These are phyloP conservation scores for Phytophthora quininea DNA, from an alignment of 352 stramenopile species.

Conservation along the genomic window DNA sequence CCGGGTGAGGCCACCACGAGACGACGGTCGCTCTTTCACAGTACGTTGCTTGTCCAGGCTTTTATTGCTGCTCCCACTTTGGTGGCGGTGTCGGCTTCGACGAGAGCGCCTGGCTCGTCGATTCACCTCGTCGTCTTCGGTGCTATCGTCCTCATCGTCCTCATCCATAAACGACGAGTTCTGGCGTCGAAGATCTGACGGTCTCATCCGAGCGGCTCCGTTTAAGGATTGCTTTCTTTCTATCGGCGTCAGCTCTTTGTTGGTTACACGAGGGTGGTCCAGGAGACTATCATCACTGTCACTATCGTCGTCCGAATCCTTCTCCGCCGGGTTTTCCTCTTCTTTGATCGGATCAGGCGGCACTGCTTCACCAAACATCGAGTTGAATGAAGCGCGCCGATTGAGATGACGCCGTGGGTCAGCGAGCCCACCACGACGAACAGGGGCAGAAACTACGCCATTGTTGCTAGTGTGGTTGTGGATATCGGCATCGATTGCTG, in stretches of 20 bases:
- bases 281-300: conserved; percentile 40
- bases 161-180: conserved; percentile 44
- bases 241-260: conserved; percentile 11
- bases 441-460: conserved; percentile 22
- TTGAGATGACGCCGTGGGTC: conserved; percentile 73
- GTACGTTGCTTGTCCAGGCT: conserved; percentile 22
- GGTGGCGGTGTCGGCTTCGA: conserved; percentile 29
- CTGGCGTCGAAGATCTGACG: conserved; percentile 18
- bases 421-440: conserved; percentile 37
- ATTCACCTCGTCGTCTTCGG: conserved; percentile 37
- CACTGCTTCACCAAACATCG: conserved; percentile 59
- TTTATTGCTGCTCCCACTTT: conserved; percentile 33
- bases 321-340: conserved; percentile 61
- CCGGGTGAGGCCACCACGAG: conserved; percentile 21
- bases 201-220: conserved; percentile 23
- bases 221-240: conserved; percentile 31
- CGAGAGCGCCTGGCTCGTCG: conserved; percentile 18
- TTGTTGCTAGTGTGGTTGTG: conserved; percentile 24
- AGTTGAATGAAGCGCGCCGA: conserved; percentile 64
- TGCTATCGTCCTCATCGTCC: conserved; percentile 44
- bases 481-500: conserved; percentile 23
- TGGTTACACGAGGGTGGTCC: conserved; percentile 18
- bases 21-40: conserved; percentile 26
- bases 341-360: conserved; percentile 57
- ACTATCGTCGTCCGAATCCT: conserved; percentile 58